Evolutionary conservation across 1,284 basidiomycete species (phyloP), one percentile per base, ranked within the genome.

Genomic region (Trichosporon faecale): DNA sequence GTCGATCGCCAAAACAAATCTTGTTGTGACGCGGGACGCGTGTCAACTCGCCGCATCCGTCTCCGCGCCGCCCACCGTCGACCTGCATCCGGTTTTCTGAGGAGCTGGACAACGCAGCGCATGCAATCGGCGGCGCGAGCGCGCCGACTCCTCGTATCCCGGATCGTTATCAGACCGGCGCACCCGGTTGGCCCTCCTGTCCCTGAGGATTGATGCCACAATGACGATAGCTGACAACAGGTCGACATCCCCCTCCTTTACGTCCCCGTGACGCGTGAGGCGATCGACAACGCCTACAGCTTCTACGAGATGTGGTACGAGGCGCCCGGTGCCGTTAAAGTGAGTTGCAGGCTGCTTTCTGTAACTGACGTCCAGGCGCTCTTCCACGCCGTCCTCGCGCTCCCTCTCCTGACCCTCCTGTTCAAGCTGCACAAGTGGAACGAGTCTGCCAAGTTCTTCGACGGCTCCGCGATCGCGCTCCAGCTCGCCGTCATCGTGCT

Each of bases 221-320:
- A 7, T 18, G 23, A 16, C 40, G n/a, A 65, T 18, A 66, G 27
- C 72, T 73, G 33, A 71, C 67, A n/a, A 21, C 90, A 91, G 82
- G 88, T 95, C 67, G 94, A 96, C 86, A 90, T 93, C 79, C 88
- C 90, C 61, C 85, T 95, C 66, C 85, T 96, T 65, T 94, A 90
- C 86, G 82, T 87, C 68, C 83, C 86, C 21, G 79, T 80, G 12
- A 90, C 88, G 7, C 86, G 90, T 0, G 86, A 89, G 71, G 85
- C 88, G 31, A 80, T 91, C 66, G 85, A 87, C 68, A 91, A 94
- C 80, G 93, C 90, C 1, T 90, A 92, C 79, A 88, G 90, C 77
- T 95, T 94, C 84, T 96, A 96, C 80, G 88, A 88, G 67, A 93
- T 91, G 60, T 95, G 95, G 86, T 95, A 88, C 84, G 93, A 93